phyloP scores from a whole-genome alignment of 2,329 filamentous ascomycete species.

The Cercospora sp. region DNA sequence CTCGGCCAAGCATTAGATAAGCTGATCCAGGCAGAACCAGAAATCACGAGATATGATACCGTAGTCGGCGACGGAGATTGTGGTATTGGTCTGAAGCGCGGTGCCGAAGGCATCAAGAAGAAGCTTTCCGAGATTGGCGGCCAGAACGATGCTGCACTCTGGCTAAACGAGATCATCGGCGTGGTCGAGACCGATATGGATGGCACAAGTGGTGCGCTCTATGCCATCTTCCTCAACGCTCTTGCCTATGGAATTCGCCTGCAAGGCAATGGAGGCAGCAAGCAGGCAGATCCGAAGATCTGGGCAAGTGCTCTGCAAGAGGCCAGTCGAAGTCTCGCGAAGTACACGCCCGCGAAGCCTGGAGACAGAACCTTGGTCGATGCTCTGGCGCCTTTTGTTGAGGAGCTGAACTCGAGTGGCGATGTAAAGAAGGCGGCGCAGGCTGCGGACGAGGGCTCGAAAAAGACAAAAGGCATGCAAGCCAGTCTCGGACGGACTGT shows the following conservation, averaged over 20 bases:
- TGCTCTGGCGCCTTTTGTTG: conserved; percentile 83
- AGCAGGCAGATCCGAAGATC: conserved; percentile 44
- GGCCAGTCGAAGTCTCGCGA: conserved; percentile 69
- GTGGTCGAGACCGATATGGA: conserved; percentile 71
- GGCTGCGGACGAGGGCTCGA: conserved; percentile 72
- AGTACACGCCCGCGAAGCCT: conserved; percentile 84
- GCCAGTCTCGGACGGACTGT: conserved; percentile 82
- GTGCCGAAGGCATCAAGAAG: conserved; percentile 65
- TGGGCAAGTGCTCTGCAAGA: conserved; percentile 70
- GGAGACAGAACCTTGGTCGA: conserved; percentile 92
- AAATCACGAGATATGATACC: conserved; percentile 70
- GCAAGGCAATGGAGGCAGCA: conserved; percentile 47
- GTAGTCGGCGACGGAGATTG: conserved; percentile 90
- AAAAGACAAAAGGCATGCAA: conserved; percentile 87
- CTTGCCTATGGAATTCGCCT: conserved; percentile 67
- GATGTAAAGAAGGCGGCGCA: conserved; percentile 71
- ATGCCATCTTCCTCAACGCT: conserved; percentile 87
- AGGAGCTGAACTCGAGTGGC: conserved; percentile 64
- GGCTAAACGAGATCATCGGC: conserved; percentile 61
- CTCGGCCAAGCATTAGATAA: conserved; percentile 59
- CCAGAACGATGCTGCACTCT: conserved; percentile 56
- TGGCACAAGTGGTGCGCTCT: conserved; percentile 73
- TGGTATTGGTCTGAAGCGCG: conserved; percentile 80
- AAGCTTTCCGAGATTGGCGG: conserved; percentile 45
- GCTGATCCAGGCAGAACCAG: conserved; percentile 64